Percentiles rank a stretch among this genome's conserved stretches.
phyloP scores from a whole-genome alignment of 345 rosid genomes.

The Bruguiera parviflora region DNA sequence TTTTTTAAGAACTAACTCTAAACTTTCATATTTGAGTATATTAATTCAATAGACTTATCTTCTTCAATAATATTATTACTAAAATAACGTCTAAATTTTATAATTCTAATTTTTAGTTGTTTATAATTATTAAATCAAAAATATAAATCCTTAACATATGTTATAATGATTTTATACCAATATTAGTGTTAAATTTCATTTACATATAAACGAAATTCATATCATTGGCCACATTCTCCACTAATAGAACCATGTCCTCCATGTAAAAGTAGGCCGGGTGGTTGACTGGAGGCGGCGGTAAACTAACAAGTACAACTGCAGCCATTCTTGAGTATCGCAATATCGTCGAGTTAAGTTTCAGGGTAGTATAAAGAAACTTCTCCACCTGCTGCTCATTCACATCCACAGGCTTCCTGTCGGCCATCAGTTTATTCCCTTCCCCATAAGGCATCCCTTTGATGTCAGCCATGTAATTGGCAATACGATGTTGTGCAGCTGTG shows the following conservation, averaged over 20 bases:
- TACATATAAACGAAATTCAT: too few relatives aligned
- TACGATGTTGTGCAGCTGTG: constrained; percentile 67
- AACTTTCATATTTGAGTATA: too few relatives aligned
- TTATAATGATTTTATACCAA: too few relatives aligned
- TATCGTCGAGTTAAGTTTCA: constrained; percentile 82
- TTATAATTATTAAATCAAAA: too few relatives aligned
- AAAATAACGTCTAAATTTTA: too few relatives aligned
- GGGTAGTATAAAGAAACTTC: constrained; percentile 75
- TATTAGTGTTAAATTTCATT: too few relatives aligned
- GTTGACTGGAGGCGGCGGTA: constrained; percentile 65
- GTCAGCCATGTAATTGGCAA: constrained; percentile 57
- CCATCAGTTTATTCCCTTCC: constrained; percentile 47
- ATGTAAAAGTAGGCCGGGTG: constrained; percentile 94
- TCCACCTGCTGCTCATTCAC: constrained; percentile 80
- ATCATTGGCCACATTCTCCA: constrained; percentile 93
- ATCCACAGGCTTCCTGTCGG: constrained; percentile 69
- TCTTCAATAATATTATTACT: too few relatives aligned
- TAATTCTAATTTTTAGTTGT: too few relatives aligned
- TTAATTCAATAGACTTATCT: too few relatives aligned
- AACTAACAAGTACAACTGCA: constrained; percentile 85
- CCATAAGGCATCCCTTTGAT: constrained; percentile 46
- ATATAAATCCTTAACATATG: too few relatives aligned
- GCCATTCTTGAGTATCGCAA: constrained; percentile 81
- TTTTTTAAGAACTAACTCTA: too few relatives aligned
- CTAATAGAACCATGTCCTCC: constrained; percentile 98